Evolutionary conservation across 371 early-diverging fungal genomes (phyloP).

Genomic region (Mortierella sp.): DNA sequence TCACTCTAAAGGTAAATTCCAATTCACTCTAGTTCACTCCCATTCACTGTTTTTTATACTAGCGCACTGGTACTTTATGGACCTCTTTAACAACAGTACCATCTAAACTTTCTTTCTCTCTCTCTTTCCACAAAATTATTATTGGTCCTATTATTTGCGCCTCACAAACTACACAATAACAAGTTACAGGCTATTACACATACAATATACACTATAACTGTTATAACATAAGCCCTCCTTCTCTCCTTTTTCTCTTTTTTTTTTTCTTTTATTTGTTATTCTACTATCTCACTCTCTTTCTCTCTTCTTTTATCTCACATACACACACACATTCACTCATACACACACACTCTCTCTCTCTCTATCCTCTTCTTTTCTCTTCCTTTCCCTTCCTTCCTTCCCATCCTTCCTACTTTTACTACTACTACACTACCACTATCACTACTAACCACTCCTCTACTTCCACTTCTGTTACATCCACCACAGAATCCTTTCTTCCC

Average conservation of each 20-base stretch:
- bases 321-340: too few species aligned
- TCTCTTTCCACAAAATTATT: not conserved
- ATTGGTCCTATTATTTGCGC: not conserved
- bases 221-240: not conserved
- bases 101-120: not conserved
- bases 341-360: constrained; percentile 2
- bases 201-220: too few species aligned
- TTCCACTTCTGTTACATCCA: not conserved
- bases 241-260: constrained; percentile 1
- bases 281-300: not conserved
- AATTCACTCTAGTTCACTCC: constrained; percentile 2
- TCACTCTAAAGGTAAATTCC: not conserved
- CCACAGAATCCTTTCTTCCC: not conserved
- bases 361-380: not conserved
- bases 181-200: too few species aligned
- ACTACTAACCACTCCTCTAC: not conserved
- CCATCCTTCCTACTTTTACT: not conserved
- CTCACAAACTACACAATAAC: too few species aligned
- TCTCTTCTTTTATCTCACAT: not conserved
- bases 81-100: constrained; percentile 3
- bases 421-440: not conserved
- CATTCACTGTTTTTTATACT: not conserved
- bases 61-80: not conserved
- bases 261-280: not conserved
- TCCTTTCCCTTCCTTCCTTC: not conserved